Evolutionary conservation across 2,329 filamentous ascomycete genomes (phyloP), one percentile per base, ranked within the genome.

Genomic region (Tolypocladium ovalisporum): DNA sequence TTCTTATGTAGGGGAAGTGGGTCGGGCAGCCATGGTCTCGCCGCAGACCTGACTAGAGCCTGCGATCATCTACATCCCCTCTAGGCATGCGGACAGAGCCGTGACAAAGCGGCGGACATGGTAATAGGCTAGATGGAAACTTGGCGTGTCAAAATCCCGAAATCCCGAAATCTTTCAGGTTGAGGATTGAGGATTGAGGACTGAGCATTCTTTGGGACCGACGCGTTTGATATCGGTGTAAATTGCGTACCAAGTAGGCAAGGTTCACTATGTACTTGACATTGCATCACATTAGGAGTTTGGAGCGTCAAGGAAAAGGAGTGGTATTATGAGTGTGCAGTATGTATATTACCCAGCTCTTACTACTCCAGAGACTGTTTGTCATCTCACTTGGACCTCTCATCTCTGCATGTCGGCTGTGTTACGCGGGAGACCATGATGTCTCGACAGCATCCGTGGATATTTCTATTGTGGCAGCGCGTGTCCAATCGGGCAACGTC

Each of bases 1-100:
- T 61, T 35, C 53, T 58, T 4, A 55, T 65, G 59, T 67, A 59
- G 61, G 40, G 51, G 44, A 37, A 19, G 22, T 32, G n/a, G 17
- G 10, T 47, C 24, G 22, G 24, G 32, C n/a, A n/a, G 17, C 27
- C 8, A 10, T 29, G 27, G 17, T 9, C 4, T 49, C 17, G 12
- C 44, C 32, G 17, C 13, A 7, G 7, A 24, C 24, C 8, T 47
- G 13, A 9, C 24, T 15, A 29, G 24, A 29, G 42, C 17, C 15
- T 49, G 15, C 6, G 1, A 10, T 32, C 19, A 19, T 8, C 19
- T 49, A 12, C 8, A n/a, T 9, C 17, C 8, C 8, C 44, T 9
- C 6, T 29, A n/a, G 15, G 15, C 44, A n/a, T 49, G 44, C 3
- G 17, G 44, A 10, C 19, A 19, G 9, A 29, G 44, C 27, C 5